Conservation (phyloP, 1,139 yeast species). For the Scheffersomyces titani region DNA sequence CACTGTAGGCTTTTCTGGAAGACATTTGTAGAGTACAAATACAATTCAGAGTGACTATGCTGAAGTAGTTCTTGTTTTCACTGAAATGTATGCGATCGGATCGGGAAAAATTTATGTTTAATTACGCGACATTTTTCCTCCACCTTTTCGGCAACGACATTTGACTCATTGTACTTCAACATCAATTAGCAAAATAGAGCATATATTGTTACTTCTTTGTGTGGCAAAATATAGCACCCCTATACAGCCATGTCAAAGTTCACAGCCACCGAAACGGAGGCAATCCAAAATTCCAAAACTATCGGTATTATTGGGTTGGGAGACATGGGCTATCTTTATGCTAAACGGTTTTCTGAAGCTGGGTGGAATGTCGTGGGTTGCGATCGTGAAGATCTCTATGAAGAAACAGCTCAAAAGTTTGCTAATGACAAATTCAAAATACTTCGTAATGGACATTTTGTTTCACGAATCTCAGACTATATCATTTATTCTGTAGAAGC, state of each 20-base stretch:
- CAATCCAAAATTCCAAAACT: constrained; percentile 34
- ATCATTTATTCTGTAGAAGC: constrained; percentile 91
- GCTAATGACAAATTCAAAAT: constrained; percentile 52
- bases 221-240: not conserved
- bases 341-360: constrained; percentile 70
- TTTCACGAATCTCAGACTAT: constrained; percentile 78
- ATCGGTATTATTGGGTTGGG: constrained; percentile 95
- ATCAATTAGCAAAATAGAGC: not conserved
- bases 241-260: not conserved
- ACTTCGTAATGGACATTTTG: constrained; percentile 74
- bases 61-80: not conserved
- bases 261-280: not conserved
- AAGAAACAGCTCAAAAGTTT: constrained; percentile 44
- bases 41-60: not conserved
- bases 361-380: constrained; percentile 95
- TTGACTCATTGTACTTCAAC: not conserved
- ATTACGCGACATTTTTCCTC: not conserved
- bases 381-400: constrained; percentile 73
- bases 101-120: not conserved
- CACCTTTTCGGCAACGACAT: not conserved
- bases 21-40: not conserved
- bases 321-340: constrained; percentile 93
- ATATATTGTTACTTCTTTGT: not conserved
- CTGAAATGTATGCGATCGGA: not conserved
- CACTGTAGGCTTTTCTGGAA: constrained; percentile 55